Evolutionary conservation across 2,329 filamentous ascomycete species (phyloP), one percentile per base, ranked within the genome.

Genomic region (Acephala macrosclerotiorum): DNA sequence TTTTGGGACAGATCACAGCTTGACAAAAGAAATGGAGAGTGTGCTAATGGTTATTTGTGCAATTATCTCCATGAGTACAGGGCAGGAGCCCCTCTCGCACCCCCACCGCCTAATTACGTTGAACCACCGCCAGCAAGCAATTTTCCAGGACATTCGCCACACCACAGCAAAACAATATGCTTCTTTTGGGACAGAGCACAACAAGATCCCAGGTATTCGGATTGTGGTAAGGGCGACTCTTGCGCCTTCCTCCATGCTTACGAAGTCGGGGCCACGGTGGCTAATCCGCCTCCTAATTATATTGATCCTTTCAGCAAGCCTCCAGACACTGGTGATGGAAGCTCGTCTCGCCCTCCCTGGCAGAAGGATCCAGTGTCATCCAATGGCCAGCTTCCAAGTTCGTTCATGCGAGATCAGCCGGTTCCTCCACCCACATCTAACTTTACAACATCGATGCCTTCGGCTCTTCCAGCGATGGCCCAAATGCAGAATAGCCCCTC

Each of bases 151-250:
- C 26, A 11, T 53, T 3, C 22, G 9, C 1, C 25, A 11, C 26
- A 14, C 1, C 14, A 29, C 14, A 12, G 16, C 25, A 20, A 49
- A 12, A 14, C 22, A 35, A 36, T 20, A 29, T 69, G 67, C 63
- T 67, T 56, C 20, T 68, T 60, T 49, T 70, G 67, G 66, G 57
- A 67, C 42, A 59, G 45, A 29, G 49, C 25, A 33, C 49, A 29
- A 3, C 22, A 16, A 11, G 49, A 53, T n/a, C 26, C 12, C 25
- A 49, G 25, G 38, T 55, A 29, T 2, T n/a, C 25, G 18, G 8
- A 7, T 6, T 61, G 59, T 51, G 25, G 8, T 18, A 56, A 65
- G 16, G 58, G 47, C 20, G 8, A n/a, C 29, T n/a, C 26, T 22
- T 64, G 61, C 40, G 20, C 29, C 20, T 63, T 20, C 45, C 51